A percentile compares a stretch with the other conserved stretches of the same genome.
phyloP scores from a whole-genome alignment of 140 eudicot genomes.

The Anethum foeniculum region DNA sequence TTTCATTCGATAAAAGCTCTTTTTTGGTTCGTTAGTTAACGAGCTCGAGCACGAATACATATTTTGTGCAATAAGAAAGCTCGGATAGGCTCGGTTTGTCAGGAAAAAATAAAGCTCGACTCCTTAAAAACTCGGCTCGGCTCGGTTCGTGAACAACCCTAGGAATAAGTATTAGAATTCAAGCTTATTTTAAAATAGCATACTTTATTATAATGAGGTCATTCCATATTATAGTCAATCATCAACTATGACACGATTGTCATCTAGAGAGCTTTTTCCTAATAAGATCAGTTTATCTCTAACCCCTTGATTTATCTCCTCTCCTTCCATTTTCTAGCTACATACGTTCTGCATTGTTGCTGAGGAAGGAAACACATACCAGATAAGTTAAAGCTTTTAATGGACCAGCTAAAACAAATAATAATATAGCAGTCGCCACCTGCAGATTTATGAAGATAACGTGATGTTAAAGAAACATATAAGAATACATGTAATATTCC shows the following conservation, averaged over 20 bases:
- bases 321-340: background rate
- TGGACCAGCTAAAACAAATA: conserved; percentile 87
- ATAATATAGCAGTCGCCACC: conserved; percentile 80
- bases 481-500: background rate
- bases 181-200: background rate
- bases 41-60: too few relatives aligned
- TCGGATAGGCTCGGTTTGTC: too few relatives aligned
- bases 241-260: background rate
- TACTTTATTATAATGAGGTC: background rate
- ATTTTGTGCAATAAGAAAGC: too few relatives aligned
- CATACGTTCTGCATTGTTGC: background rate
- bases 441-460: conserved; percentile 18
- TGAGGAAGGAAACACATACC: conserved; percentile 36
- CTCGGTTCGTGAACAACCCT: too few relatives aligned
- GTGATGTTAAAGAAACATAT: background rate
- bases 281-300: background rate
- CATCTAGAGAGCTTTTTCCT: background rate
- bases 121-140: too few relatives aligned
- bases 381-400: conserved; percentile 72
- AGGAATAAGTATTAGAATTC: background rate
- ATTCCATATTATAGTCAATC: background rate
- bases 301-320: background rate
- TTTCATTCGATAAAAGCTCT: too few relatives aligned
- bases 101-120: too few relatives aligned
- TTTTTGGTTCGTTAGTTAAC: too few relatives aligned